These are phyloP conservation scores for Flaveria ramosissima DNA, from an alignment of 129 eudicot genomes.

Conservation along the genomic window DNA sequence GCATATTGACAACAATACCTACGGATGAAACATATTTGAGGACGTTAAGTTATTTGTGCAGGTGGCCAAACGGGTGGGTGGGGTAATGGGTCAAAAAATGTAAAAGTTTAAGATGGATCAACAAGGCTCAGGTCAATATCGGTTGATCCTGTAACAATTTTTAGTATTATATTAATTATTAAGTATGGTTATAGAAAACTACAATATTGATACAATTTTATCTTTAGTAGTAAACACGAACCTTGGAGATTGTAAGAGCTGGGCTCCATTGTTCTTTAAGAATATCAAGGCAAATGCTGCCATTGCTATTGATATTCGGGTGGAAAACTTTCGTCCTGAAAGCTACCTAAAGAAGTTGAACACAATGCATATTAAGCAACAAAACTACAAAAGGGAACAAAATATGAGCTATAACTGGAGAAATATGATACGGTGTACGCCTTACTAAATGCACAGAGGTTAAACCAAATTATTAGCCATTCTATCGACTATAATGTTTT, in stretches of 20 bases:
- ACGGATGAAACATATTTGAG: neutral
- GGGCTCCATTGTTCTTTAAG: slow-evolving; percentile 96
- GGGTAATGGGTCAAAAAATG: neutral
- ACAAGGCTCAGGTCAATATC: neutral
- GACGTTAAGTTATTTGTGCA: neutral
- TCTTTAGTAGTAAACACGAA: slow-evolving; percentile 25
- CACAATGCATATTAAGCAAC: slow-evolving; percentile 6
- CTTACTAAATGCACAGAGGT: neutral
- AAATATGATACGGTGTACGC: neutral
- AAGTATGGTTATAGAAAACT: neutral
- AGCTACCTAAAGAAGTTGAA: slow-evolving; percentile 44
- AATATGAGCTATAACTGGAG: neutral
- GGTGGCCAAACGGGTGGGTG: neutral
- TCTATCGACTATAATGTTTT: neutral
- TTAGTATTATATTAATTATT: neutral
- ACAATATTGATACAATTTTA: neutral
- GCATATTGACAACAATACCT: slow-evolving; percentile 62
- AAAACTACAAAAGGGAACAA: neutral
- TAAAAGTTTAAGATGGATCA: too few relatives aligned
- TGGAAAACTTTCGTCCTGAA: slow-evolving; percentile 32
- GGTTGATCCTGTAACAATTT: neutral
- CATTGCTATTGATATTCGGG: slow-evolving; percentile 52
- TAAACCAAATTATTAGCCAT: neutral
- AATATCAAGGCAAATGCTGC: slow-evolving; percentile 91
- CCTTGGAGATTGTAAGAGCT: slow-evolving; percentile 79